Conservation (phyloP, 495 filamentous ascomycete genomes). For the Hypoxylon fragiforme region DNA sequence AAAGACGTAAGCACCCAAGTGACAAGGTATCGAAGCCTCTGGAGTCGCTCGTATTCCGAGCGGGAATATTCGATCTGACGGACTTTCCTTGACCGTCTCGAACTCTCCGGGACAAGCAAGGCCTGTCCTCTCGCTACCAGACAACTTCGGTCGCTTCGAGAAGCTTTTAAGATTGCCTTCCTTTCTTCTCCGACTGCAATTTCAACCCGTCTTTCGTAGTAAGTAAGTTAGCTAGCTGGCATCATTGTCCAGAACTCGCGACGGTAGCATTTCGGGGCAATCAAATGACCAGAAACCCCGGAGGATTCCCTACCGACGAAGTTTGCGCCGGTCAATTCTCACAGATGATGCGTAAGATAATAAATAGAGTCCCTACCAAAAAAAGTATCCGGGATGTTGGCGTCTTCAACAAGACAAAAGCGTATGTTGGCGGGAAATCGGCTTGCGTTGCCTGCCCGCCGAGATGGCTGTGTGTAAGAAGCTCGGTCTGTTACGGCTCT, state of each 20-base stretch:
- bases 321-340: conserved; percentile 50
- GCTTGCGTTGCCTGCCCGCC: conserved; percentile 37
- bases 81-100: conserved; percentile 47
- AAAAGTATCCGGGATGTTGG: conserved; percentile 45
- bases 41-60: conserved; percentile 42
- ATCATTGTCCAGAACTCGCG: conserved; percentile 46
- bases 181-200: conserved; percentile 51
- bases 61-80: conserved; percentile 44
- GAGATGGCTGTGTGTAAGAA: conserved; percentile 48
- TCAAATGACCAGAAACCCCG: conserved; percentile 45
- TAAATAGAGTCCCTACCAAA: conserved; percentile 39
- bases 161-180: conserved; percentile 49
- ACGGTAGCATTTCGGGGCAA: conserved; percentile 53
- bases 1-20: conserved; percentile 37
- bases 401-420: conserved; percentile 47
- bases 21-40: conserved; percentile 44
- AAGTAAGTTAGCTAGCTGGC: conserved; percentile 43
- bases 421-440: conserved; percentile 50
- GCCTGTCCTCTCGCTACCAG: conserved; percentile 43
- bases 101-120: conserved; percentile 51
- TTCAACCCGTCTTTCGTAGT: conserved; percentile 50
- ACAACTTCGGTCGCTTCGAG: conserved; percentile 43
- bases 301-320: conserved; percentile 45
- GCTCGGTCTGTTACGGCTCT: conserved; percentile 46
- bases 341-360: conserved; percentile 38